Base-by-base conservation (phyloP, 441 rosid genomes). In the Brassica hybrid region DNA sequence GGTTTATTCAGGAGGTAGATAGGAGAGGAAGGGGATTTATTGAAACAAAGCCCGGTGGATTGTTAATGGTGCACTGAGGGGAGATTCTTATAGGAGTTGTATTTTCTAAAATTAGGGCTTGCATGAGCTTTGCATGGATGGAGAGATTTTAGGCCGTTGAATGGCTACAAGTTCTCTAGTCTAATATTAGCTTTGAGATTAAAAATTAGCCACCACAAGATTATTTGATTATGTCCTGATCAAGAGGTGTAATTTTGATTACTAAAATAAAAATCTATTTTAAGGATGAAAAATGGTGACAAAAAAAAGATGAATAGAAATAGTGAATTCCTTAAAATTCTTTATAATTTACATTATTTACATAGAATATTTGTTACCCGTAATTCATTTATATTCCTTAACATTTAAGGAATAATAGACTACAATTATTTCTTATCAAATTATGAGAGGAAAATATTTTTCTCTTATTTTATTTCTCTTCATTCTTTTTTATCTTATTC, bases 1-100 rank as follows among this genome's bases (percentile, higher is more conserved):
- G 59, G 59, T 54, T 54, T 54, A 54, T 54, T 54, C 59, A 54
- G 59, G 59, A 54, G 59, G 59, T 54, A 54, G 59, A 54, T 54
- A 54, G 59, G 59, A 52, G 59, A 54, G 59, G 59, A 54, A 54
- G 19, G 59, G 59, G 59, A 16, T 7, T 54, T 54, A 54, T 54
- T 54, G 59, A 54, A 54, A 54, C 11, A 54, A 11, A 54, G 59
- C 59, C 59, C 59, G 59, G 59, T 54, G 21, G 59, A 54, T 54
- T 54, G 59, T 54, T 54, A 52, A 54, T 7, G 59, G 59, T 54
- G 59, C 59, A 54, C 2, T 54, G 59, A 16, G 23, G 21, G 59
- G 23, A 16, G 59, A 54, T 54, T 54, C 59, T 54, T 54, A 54
- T 54, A 54, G 23, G 4, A 54, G 59, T 54, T 52, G 11, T 54